A percentile compares a stretch with the other conserved stretches of the same genome.
Evolutionary conservation across 1,284 basidiomycete genomes (phyloP).

Genomic region (Pseudomicrostroma phylloplanum): DNA sequence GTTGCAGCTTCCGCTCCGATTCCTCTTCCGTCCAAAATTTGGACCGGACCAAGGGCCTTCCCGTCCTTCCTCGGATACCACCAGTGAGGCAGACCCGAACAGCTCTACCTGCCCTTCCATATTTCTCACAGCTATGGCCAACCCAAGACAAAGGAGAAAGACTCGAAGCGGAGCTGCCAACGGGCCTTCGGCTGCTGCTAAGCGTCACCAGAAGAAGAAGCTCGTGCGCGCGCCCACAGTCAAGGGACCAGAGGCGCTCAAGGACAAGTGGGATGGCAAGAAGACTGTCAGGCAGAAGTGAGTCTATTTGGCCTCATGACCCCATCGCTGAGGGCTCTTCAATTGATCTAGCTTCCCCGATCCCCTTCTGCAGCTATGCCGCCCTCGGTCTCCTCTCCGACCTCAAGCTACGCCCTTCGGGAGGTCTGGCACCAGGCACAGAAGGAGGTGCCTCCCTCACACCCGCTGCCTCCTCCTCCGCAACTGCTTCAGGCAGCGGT

Average conservation of each 20-base stretch:
- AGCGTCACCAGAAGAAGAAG: slow-evolving; percentile 67
- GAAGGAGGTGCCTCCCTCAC: background rate
- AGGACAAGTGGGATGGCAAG: slow-evolving; percentile 77
- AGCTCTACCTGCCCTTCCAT: too few relatives aligned
- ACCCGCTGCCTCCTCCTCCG: background rate
- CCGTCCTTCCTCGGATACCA: too few relatives aligned
- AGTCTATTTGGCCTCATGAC: slow-evolving; percentile 43
- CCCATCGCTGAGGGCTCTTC: background rate
- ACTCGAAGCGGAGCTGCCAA: slow-evolving; percentile 58
- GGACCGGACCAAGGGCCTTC: too few relatives aligned
- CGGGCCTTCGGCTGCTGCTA: slow-evolving; percentile 61
- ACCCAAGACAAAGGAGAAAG: slow-evolving; percentile 82
- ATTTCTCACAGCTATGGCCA: slow-evolving; percentile 62
- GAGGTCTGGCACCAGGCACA: slow-evolving; percentile 8
- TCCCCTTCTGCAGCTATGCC: slow-evolving; percentile 60
- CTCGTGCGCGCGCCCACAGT: slow-evolving; percentile 57
- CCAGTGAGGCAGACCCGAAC: too few relatives aligned
- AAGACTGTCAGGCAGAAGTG: slow-evolving; percentile 93
- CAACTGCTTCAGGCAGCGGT: background rate
- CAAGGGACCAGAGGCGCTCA: slow-evolving; percentile 72
- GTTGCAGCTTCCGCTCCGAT: too few relatives aligned
- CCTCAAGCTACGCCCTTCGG: slow-evolving; percentile 12
- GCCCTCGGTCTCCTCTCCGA: slow-evolving; percentile 65
- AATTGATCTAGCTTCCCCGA: slow-evolving; percentile 5
- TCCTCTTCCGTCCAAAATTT: too few relatives aligned